Conservation (phyloP, 768 basidiomycete genomes). For the Omphalotus guepiniiformis region DNA sequence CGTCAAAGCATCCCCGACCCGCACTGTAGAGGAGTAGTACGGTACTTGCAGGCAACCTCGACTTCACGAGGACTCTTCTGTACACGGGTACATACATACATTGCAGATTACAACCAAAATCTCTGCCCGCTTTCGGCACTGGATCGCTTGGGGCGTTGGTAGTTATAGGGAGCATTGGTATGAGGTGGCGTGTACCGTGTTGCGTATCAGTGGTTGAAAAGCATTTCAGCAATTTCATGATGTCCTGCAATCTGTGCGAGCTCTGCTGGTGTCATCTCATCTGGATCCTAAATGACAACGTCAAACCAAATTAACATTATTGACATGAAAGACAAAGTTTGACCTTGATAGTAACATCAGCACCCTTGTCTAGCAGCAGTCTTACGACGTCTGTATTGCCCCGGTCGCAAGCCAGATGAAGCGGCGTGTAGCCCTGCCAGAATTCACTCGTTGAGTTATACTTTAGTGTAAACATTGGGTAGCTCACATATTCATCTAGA, state of each 20-base stretch:
- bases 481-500: conserved; percentile 70
- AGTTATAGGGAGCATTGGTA: no score
- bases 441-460: conserved; percentile 4
- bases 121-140: no score
- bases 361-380: conserved; percentile 59
- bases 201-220: conserved; percentile 16
- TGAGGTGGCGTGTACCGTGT: no score
- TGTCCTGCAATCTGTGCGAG: conserved; percentile 58
- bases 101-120: no score
- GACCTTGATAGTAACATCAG: conserved; percentile 63
- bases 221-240: conserved; percentile 42
- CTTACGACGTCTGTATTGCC: conserved; percentile 58
- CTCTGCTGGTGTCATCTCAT: conserved; percentile 56
- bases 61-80: no score
- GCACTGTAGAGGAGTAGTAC: no score
- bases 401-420: conserved; percentile 85
- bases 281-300: conserved; percentile 51
- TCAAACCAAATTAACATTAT: conserved; percentile 6
- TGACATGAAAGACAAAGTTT: conserved; percentile 8
- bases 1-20: neutral
- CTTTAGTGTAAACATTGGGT: neutral
- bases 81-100: no score
- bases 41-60: no score
- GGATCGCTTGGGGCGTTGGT: no score
- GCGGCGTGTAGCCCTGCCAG: conserved; percentile 76